Evolutionary conservation across 2,329 filamentous ascomycete species (phyloP).

Genomic region (Penicillium fuscoglaucum): DNA sequence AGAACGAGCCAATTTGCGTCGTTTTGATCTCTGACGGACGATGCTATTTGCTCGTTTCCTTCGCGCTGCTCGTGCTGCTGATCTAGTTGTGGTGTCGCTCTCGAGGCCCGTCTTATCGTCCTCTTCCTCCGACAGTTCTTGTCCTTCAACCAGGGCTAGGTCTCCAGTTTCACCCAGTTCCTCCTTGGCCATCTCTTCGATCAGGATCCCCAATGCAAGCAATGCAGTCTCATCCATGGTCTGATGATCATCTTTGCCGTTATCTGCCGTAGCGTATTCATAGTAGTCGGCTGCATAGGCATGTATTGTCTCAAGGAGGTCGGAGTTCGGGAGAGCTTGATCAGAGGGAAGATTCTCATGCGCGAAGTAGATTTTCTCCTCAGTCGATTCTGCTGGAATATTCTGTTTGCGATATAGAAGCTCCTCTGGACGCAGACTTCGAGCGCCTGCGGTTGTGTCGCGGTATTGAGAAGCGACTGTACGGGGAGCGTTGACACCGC

Average conservation of each 20-base stretch:
- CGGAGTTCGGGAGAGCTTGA: slow-evolving; percentile 53
- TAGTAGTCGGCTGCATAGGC: slow-evolving; percentile 60
- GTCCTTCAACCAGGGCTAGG: slow-evolving; percentile 56
- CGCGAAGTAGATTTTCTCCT: slow-evolving; percentile 58
- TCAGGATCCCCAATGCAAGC: slow-evolving; percentile 59
- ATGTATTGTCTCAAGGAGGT: slow-evolving; percentile 59
- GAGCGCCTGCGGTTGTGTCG: slow-evolving; percentile 36
- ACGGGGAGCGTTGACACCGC: slow-evolving; percentile 34
- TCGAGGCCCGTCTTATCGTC: slow-evolving; percentile 6
- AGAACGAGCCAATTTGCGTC: slow-evolving; percentile 24
- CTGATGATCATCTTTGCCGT: slow-evolving; percentile 45
- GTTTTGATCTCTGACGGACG: slow-evolving; percentile 28
- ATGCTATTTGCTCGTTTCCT: slow-evolving; percentile 8
- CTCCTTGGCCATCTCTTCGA: slow-evolving; percentile 58
- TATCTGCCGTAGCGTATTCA: slow-evolving; percentile 34
- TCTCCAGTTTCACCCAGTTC: slow-evolving; percentile 59
- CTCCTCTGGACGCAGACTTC: slow-evolving; percentile 57
- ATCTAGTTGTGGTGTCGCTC: slow-evolving; percentile 6
- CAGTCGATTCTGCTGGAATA: slow-evolving; percentile 53
- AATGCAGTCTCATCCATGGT: slow-evolving; percentile 64
- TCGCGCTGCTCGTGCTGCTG: slow-evolving; percentile 3
- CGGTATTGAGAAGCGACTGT: slow-evolving; percentile 32
- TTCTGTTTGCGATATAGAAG: slow-evolving; percentile 55
- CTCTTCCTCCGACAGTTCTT: slow-evolving; percentile 31
- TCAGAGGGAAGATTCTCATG: slow-evolving; percentile 47